These are phyloP conservation scores for Xylariaceae sp. DNA, from an alignment of 2,329 filamentous ascomycete species.

Conservation along the genomic window DNA sequence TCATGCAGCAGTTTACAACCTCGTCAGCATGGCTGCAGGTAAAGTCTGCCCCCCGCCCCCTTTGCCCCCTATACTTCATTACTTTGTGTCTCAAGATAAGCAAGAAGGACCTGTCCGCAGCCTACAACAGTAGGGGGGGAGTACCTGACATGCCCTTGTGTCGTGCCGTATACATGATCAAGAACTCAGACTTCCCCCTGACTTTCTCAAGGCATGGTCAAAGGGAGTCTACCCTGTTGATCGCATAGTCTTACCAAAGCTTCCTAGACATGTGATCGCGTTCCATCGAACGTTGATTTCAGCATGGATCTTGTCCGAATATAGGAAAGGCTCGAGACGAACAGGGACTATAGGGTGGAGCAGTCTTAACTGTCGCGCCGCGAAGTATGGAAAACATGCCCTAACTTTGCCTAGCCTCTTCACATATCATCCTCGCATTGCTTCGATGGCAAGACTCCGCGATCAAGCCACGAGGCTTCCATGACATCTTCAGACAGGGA, in stretches of 20 bases:
- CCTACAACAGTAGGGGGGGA: background rate
- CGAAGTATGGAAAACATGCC: conserved; percentile 10
- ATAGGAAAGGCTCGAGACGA: conserved; percentile 13
- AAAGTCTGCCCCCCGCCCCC: too few relatives aligned
- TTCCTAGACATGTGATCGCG: conserved; percentile 17
- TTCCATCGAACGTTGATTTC: conserved; percentile 7
- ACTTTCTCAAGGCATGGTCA: background rate
- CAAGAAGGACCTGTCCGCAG: background rate
- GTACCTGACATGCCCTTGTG: background rate
- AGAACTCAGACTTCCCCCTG: background rate
- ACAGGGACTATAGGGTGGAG: conserved; percentile 3
- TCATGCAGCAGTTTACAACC: background rate
- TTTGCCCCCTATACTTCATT: too few relatives aligned
- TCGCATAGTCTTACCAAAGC: conserved; percentile 35
- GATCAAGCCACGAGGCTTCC: conserved; percentile 6
- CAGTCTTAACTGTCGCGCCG: background rate
- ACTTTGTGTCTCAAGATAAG: too few relatives aligned
- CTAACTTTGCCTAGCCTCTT: conserved; percentile 7
- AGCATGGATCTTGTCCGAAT: conserved; percentile 19
- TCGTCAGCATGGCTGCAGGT: background rate
- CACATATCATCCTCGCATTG: background rate
- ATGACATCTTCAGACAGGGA: background rate
- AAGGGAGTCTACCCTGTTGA: conserved; percentile 15
- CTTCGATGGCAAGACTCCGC: conserved; percentile 19
- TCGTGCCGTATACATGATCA: background rate